Evolutionary conservation across 331 rosid species (phyloP), one percentile per base, ranked within the genome.

Genomic region (Quercus phellos): DNA sequence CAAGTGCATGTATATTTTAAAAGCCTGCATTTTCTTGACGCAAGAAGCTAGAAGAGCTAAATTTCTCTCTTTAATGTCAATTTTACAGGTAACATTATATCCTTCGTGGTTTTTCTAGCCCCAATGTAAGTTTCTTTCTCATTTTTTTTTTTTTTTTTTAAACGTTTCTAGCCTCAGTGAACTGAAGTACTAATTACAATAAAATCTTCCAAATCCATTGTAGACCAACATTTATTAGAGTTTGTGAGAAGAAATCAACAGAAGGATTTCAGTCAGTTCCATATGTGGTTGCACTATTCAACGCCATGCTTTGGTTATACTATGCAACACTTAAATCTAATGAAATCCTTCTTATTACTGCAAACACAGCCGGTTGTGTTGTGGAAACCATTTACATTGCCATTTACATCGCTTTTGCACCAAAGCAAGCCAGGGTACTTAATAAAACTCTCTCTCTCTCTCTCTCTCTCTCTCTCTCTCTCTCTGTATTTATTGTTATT

Each of bases 201-300:
- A 29, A 63, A 4, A 60, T 24, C 27, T 29, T 11, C 34, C 16
- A 66, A 26, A 19, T 64, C 9, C 6, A 53, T 4, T 84, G 77
- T 85, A 94, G 99, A n/a, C 97, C 99, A 54, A 94, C 99, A 4
- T 94, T 94, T 86, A 51, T 78, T 75, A 84, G 85, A 74, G 76
- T 94, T 60, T 86, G 54, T 72, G 91, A 83, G 90, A 94, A 90
- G 90, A 94, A 92, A 94, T 80, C 97, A 1, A 87, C 97, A 2
- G 99, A 90, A 70, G 97, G 94, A 30, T 94, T 85, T 77, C 98
- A 92, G 32, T 84, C 99, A 59, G 81, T 91, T 53, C 97, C 99
- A 0, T 95, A 95, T 51, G 91, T 95, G 74, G 91, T 90, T 7
- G 90, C 99, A 68, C 88, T 95, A 18, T 92, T 95, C 80, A 91